Conservation (phyloP, 129 eudicot genomes). For the Daucus carota region DH1_v3.0 NC_030387.2:2180001-2180500, state of each 20-base stretch:
- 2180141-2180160: neutral
- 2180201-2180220: neutral
- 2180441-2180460: too few species aligned
- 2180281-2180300: slow-evolving; percentile 22
- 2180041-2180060: too few species aligned
- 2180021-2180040: too few species aligned
- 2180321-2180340: slow-evolving; percentile 19
- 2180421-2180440: neutral
- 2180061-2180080: too few species aligned
- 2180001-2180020: too few species aligned
- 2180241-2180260: slow-evolving; percentile 31
- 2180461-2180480: too few species aligned
- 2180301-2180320: slow-evolving; percentile 24
- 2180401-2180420: slow-evolving; percentile 36
- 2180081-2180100: too few species aligned
- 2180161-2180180: neutral
- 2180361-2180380: slow-evolving; percentile 25
- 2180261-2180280: slow-evolving; percentile 28
- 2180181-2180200: neutral
- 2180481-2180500: neutral
- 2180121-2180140: neutral
- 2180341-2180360: slow-evolving; percentile 25
- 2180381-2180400: slow-evolving; percentile 8
- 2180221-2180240: slow-evolving; percentile 21
- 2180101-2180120: neutral